phyloP scores from a whole-genome alignment of 805 yeast genomes.

The Maudiozyma barnettii region DNA sequence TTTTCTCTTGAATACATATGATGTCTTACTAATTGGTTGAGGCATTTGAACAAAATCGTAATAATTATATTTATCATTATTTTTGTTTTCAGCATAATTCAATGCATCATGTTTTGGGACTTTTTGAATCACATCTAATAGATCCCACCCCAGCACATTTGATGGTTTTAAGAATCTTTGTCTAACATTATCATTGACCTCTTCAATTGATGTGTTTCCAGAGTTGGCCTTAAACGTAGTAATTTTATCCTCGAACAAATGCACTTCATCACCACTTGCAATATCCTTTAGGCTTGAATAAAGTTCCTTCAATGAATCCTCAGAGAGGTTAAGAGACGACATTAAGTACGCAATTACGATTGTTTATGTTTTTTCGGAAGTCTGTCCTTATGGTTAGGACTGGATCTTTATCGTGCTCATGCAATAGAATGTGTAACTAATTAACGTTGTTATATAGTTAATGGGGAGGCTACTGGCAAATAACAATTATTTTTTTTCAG shows the following conservation, averaged over 20 bases:
- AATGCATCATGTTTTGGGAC: constrained; percentile 32
- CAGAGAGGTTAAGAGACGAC: constrained; percentile 1
- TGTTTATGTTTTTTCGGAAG: too few species aligned
- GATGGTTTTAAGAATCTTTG: constrained; percentile 53
- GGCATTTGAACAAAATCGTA: constrained; percentile 48
- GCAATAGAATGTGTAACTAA: too few species aligned
- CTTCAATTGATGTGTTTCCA: neutral
- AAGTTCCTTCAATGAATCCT: constrained; percentile 14
- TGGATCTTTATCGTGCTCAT: too few species aligned
- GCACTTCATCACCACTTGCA: constrained; percentile 14
- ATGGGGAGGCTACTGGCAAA: too few species aligned
- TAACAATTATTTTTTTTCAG: too few species aligned
- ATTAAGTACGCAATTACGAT: neutral
- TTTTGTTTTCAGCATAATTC: constrained; percentile 14
- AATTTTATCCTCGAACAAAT: constrained; percentile 43
- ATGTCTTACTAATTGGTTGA: constrained; percentile 49
- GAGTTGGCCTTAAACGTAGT: constrained; percentile 7
- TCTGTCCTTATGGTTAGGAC: too few species aligned
- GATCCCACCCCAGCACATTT: constrained; percentile 52
- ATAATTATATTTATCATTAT: constrained; percentile 26
- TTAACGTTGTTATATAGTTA: too few species aligned
- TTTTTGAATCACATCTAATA: constrained; percentile 60
- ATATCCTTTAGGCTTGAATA: constrained; percentile 15
- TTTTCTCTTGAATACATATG: constrained; percentile 55
- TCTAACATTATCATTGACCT: constrained; percentile 4